A percentile compares a stretch with the other conserved stretches of the same genome.
Conservation (phyloP, 176 grass and related monocot genomes). For the Oryza officinalis region DNA sequence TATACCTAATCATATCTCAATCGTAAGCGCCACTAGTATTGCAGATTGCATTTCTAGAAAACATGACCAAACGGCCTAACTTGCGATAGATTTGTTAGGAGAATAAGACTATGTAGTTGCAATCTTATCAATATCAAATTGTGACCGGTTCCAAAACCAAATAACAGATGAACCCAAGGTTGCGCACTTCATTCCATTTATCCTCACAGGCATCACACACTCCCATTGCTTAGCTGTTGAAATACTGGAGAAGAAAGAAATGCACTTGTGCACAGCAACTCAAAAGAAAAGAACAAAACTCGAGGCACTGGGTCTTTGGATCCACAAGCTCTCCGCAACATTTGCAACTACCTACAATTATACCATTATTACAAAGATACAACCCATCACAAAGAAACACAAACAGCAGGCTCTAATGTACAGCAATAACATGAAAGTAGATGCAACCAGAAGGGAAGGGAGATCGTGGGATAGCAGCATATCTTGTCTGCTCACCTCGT, state of each 20-base stretch:
- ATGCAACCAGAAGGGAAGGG: no score
- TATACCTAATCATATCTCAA: constrained; percentile 11
- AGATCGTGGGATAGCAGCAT: no score
- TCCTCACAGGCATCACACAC: not conserved
- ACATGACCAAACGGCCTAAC: constrained; percentile 13
- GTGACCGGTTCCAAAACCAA: not conserved
- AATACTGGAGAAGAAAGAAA: not conserved
- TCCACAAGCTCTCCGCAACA: rapidly evolving
- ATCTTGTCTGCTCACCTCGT: no score
- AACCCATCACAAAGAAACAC: no score
- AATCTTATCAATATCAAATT: not conserved
- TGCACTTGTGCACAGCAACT: no score
- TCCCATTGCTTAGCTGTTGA: not conserved
- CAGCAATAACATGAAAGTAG: no score
- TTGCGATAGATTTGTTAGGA: not conserved
- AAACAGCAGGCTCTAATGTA: no score
- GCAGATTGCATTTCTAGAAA: not conserved
- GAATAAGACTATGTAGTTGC: not conserved
- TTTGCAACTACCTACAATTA: no score
- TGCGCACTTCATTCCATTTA: no score
- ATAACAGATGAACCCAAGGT: not conserved
- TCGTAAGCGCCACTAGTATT: not conserved
- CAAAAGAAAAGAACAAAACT: no score
- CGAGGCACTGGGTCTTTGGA: no score
- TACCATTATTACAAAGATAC: no score